Conservation (phyloP, 1,284 basidiomycete genomes). For the Takashimella tepidaria region DNA sequence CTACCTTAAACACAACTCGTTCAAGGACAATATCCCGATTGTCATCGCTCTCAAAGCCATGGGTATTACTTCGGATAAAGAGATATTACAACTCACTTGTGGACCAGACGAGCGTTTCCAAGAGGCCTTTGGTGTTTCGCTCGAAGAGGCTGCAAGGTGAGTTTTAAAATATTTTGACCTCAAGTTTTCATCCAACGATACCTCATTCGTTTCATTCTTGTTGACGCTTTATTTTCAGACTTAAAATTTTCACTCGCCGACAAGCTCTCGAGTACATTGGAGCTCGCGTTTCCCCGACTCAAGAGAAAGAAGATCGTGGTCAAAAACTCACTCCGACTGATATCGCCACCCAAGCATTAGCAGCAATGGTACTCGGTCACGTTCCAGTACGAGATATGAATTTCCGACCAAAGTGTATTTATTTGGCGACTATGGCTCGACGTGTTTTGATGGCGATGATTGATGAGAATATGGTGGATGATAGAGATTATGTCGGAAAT, state of each 20-base stretch:
- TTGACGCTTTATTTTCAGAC: constrained; percentile 39
- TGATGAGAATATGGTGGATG: constrained; percentile 95
- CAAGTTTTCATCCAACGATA: not conserved
- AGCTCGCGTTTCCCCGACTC: constrained; percentile 70
- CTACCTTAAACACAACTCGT: constrained; percentile 96
- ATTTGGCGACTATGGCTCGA: constrained; percentile 96
- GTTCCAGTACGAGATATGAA: constrained; percentile 88
- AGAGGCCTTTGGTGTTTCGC: constrained; percentile 78
- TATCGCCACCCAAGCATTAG: constrained; percentile 91
- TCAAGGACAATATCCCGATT: constrained; percentile 95
- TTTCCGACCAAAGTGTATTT: constrained; percentile 92
- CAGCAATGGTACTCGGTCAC: constrained; percentile 95
- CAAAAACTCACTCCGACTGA: constrained; percentile 83
- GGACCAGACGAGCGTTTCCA: constrained; percentile 89
- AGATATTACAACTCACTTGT: constrained; percentile 90
- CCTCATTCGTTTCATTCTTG: not conserved
- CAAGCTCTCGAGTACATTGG: constrained; percentile 98
- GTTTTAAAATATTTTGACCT: too few relatives aligned
- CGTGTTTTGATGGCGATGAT: constrained; percentile 95
- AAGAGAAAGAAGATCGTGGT: constrained; percentile 55
- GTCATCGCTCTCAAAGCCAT: constrained; percentile 94
- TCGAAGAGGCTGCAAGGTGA: constrained; percentile 83
- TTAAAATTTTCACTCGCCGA: constrained; percentile 85
- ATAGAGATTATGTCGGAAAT: constrained; percentile 98
- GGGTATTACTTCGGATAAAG: constrained; percentile 95